phyloP scores from a whole-genome alignment of 768 basidiomycete genomes.

The Xanthoconium purpureum region DNA sequence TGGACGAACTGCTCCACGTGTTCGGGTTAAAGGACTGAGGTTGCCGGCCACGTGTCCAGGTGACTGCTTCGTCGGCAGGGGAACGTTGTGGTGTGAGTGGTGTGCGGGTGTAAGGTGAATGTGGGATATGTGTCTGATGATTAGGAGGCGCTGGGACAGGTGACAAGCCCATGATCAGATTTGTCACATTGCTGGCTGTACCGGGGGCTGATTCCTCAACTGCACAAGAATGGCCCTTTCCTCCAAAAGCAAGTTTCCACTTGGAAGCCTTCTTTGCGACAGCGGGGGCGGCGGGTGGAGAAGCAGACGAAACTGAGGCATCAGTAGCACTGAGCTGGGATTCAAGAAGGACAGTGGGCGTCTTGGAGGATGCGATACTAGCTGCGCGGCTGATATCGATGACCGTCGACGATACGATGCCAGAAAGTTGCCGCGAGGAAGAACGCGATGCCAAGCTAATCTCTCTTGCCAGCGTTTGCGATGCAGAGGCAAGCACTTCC shows the following conservation, averaged over 20 bases:
- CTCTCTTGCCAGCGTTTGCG: constrained; percentile 80
- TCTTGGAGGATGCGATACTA: constrained; percentile 32
- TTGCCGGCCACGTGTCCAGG: constrained; percentile 51
- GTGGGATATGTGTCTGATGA: constrained; percentile 11
- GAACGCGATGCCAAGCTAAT: constrained; percentile 65
- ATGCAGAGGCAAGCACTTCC: constrained; percentile 71
- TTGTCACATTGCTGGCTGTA: constrained; percentile 77
- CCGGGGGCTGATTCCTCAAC: constrained; percentile 43
- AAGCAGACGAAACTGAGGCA: constrained; percentile 19
- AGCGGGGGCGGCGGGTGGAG: constrained; percentile 35
- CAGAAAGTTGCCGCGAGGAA: constrained; percentile 35
- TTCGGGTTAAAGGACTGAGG: constrained; percentile 21
- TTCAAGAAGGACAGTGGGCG: constrained; percentile 38
- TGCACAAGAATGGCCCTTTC: constrained; percentile 50
- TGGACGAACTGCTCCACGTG: constrained; percentile 21
- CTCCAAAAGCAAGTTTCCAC: constrained; percentile 49
- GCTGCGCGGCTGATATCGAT: constrained; percentile 24
- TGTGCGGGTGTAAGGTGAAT: constrained; percentile 28
- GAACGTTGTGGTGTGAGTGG: constrained; percentile 34
- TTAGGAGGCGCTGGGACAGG: constrained; percentile 9
- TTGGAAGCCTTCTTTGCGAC: constrained; percentile 75
- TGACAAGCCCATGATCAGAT: constrained; percentile 60
- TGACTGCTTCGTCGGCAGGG: constrained; percentile 41
- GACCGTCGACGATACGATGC: constrained; percentile 12
- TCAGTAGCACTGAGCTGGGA: constrained; percentile 14